Evolutionary conservation across 345 rosid species (phyloP).

Genomic region (Aegle marmelos): DNA sequence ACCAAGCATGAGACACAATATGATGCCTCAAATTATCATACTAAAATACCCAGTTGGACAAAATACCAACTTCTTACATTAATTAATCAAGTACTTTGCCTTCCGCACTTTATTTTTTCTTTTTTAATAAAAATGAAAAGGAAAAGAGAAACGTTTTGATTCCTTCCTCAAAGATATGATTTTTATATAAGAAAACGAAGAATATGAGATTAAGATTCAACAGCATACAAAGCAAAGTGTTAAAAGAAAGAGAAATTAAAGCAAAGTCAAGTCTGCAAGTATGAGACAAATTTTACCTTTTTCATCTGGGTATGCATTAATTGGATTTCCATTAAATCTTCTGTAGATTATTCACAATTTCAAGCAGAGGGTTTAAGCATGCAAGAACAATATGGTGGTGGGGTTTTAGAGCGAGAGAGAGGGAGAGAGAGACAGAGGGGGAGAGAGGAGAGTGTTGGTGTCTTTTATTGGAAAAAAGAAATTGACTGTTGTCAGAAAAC

Average conservation of each 20-base stretch:
- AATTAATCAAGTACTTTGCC: not conserved
- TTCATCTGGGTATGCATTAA: not conserved
- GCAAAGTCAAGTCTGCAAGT: not conserved
- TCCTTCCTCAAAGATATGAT: not conserved
- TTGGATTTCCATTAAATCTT: not conserved
- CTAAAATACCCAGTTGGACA: not conserved
- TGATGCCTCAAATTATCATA: not conserved
- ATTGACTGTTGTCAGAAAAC: not conserved
- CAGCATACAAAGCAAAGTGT: not conserved
- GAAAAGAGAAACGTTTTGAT: not conserved
- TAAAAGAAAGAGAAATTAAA: not conserved
- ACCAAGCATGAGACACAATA: not conserved
- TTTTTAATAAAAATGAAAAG: not conserved
- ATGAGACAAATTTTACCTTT: not conserved
- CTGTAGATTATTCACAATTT: not conserved
- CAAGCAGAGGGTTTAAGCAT: not conserved
- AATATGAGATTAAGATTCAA: not conserved
- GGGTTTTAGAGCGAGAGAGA: not conserved
- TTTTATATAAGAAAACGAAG: not conserved
- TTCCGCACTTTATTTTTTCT: not conserved
- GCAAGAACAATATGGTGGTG: not conserved
- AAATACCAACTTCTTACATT: not conserved
- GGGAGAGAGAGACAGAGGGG: not conserved
- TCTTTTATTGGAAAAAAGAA: not conserved
- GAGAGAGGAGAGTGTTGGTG: not conserved